Evolutionary conservation across 169 alveolate species (phyloP), one percentile per base, ranked within the genome.

Genomic region (Plasmodium gaboni): DNA sequence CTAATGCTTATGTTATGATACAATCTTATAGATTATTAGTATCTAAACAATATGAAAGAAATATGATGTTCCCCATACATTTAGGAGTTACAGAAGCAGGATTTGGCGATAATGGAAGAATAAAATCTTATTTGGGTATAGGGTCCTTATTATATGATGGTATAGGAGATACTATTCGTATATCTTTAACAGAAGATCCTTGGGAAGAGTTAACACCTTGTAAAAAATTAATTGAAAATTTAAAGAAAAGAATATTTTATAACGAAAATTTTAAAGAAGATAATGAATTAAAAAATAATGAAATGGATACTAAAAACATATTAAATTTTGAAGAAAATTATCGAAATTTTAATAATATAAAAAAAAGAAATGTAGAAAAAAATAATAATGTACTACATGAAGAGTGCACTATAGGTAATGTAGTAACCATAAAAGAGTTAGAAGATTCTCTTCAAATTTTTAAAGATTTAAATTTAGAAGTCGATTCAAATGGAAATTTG

Each of bases 41-140:
- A 0, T 59, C 89, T 32, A 94, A 90, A 38, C 89, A 94, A 94
- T 88, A 92, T 64, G 70, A 83, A 12, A 89, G 95, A 32, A 93
- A 95, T 17, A 10, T 78, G 60, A 2, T 78, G 13, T 95, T 93
- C 70, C 98, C 98, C 32, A 64, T 95, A 8, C 98, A 95, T 72
- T 92, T 95, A 24, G 98, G 98, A 6, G 98, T 95, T 0, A 95
- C 98, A 15, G 98, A 95, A 74, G 98, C 98, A 10, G 98, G 98
- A 1, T 94, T 93, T 89, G 97, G 97, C 65, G 85, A 73, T 67
- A 96, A 95, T 72, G 97, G 97, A 38, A 91, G 97, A 24, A 93
- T 96, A 12, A 95, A 95, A 74, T 92, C 96, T 42, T 93, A 94
- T 12, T 64, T 94, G 22, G 98, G 98, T 8, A 96, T 96, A 59